A percentile compares a stretch with the other conserved stretches of the same genome.
Evolutionary conservation across 768 basidiomycete genomes (phyloP).

Genomic region (Macrolepiota albuminosa): DNA sequence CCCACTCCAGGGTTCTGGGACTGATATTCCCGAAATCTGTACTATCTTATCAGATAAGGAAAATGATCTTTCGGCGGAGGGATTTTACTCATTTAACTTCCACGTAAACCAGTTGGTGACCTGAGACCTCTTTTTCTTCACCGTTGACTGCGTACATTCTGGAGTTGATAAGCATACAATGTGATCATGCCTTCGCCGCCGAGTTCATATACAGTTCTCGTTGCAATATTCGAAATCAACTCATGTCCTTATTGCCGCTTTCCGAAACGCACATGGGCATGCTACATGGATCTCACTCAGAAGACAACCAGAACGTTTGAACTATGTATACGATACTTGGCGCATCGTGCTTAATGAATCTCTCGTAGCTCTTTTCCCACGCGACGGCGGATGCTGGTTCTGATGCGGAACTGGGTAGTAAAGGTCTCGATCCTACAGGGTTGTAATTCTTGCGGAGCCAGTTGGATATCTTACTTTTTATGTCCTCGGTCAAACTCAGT

Average conservation of each 20-base stretch:
- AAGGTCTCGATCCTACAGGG: no score
- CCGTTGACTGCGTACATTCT: not conserved
- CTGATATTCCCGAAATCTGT: not conserved
- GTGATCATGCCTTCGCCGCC: not conserved
- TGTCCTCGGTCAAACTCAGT: no score
- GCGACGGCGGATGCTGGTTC: no score
- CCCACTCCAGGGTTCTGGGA: not conserved
- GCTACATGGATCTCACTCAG: not conserved
- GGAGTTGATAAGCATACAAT: not conserved
- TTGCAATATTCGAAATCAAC: not conserved
- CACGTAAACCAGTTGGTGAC: not conserved
- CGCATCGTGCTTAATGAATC: not conserved
- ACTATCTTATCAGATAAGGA: slow-evolving; percentile 1
- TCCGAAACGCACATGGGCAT: not conserved
- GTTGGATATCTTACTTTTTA: no score
- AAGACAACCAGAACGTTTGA: not conserved
- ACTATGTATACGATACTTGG: not conserved
- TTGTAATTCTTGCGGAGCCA: not conserved
- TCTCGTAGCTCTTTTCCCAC: not conserved
- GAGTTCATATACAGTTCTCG: not conserved
- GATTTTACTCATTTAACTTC: not conserved
- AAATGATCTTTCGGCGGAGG: not conserved
- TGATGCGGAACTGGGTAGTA: no score
- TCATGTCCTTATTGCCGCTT: not conserved
- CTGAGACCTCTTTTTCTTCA: not conserved